phyloP scores from a whole-genome alignment of 768 basidiomycete species.

The Trametes meyenii region DNA sequence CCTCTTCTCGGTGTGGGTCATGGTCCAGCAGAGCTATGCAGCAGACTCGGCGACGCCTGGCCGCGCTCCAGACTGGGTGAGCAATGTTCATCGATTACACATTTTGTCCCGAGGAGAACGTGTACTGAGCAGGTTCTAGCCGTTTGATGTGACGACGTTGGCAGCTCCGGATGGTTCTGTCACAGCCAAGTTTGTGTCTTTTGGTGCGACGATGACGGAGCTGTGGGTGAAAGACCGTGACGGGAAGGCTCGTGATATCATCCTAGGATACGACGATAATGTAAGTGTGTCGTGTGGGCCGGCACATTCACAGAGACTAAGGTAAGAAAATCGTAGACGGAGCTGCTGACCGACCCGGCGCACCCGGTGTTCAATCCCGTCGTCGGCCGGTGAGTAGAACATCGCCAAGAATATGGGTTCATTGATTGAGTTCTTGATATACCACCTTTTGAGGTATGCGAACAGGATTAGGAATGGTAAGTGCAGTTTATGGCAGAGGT shows the following conservation, averaged over 20 bases:
- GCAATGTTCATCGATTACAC: neutral
- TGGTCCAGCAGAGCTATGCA: neutral
- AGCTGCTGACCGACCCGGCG: constrained; percentile 45
- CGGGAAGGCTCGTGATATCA: constrained; percentile 51
- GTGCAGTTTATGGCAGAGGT: neutral
- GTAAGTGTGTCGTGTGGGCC: constrained; percentile 32
- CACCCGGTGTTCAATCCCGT: constrained; percentile 48
- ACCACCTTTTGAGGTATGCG: constrained; percentile 52
- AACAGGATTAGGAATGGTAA: constrained; percentile 55
- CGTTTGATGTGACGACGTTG: constrained; percentile 51
- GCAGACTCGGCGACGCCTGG: neutral
- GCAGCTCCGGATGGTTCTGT: constrained; percentile 57
- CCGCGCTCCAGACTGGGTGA: constrained; percentile 19
- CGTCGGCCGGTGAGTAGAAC: constrained; percentile 25
- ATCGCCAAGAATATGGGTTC: neutral
- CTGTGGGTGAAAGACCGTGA: constrained; percentile 57
- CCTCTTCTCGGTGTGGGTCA: neutral
- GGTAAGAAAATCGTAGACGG: constrained; percentile 32
- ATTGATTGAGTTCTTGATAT: constrained; percentile 24
- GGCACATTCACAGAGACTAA: neutral
- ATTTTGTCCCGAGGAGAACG: neutral
- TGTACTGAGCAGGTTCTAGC: constrained; percentile 34
- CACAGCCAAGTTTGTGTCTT: constrained; percentile 57
- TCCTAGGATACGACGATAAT: constrained; percentile 62
- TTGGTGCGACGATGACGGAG: constrained; percentile 59